Percentiles rank a stretch among this genome's conserved stretches.
These are phyloP conservation scores for Acacia acuminata DNA, from an alignment of 306 rosid species.

Conservation along the genomic window DNA sequence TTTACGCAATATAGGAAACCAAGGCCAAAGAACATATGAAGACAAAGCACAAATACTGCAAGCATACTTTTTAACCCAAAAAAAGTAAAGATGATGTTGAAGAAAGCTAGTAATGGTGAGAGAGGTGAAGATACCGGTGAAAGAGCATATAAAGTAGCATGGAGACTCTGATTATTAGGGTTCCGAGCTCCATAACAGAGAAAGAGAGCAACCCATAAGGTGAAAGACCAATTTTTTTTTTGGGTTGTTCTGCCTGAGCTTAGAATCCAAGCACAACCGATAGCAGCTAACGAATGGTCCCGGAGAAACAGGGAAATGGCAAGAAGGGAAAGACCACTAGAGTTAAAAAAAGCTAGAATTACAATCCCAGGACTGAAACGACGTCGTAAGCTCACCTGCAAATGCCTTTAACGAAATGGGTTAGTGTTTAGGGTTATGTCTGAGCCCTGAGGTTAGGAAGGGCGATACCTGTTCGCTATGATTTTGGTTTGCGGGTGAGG, in stretches of 20 bases:
- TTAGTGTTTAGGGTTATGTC: background rate
- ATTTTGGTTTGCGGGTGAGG: background rate
- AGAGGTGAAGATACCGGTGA: slow-evolving; percentile 31
- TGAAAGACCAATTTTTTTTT: slow-evolving; percentile 27
- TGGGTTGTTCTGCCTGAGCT: slow-evolving; percentile 27
- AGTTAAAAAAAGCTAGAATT: background rate
- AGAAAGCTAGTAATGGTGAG: background rate
- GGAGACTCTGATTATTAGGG: slow-evolving; percentile 37
- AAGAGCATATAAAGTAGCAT: slow-evolving; percentile 21
- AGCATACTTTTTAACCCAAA: background rate
- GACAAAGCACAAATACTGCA: background rate
- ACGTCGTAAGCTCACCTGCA: background rate
- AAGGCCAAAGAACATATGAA: background rate
- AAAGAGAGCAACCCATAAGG: slow-evolving; percentile 38
- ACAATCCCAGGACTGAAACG: background rate
- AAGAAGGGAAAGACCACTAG: too few species aligned
- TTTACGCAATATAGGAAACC: slow-evolving; percentile 11
- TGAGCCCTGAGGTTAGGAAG: too few species aligned
- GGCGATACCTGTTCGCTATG: background rate
- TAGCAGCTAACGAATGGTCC: slow-evolving; percentile 32
- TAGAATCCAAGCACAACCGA: slow-evolving; percentile 26
- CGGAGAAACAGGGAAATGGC: slow-evolving; percentile 6
- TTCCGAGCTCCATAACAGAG: slow-evolving; percentile 30
- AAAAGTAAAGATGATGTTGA: background rate
- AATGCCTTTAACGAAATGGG: background rate